These are phyloP conservation scores for Parietichytrium sp. DNA, from an alignment of 108 stramenopile species.

Conservation along the genomic window DNA sequence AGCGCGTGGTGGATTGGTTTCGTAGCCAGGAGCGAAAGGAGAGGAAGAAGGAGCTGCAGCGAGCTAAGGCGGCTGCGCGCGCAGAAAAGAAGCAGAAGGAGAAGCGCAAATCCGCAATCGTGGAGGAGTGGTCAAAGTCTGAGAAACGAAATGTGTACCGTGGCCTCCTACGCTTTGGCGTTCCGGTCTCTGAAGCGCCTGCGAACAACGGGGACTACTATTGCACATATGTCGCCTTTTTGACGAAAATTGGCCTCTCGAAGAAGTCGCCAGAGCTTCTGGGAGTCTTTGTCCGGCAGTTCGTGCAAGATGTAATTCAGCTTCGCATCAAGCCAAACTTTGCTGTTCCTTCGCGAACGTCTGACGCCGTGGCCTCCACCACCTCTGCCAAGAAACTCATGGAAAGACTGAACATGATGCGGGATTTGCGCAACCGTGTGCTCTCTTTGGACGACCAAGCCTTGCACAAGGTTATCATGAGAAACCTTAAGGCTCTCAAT, in stretches of 20 bases:
- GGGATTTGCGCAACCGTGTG: neutral
- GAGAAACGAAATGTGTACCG: neutral
- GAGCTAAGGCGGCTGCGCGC: neutral
- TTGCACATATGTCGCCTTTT: neutral
- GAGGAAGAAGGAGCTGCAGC: neutral
- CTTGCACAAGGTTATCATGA: neutral
- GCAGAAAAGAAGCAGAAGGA: neutral
- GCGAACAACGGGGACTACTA: neutral
- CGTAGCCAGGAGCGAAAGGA: neutral
- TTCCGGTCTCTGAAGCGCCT: slow-evolving; percentile 3
- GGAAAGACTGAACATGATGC: slow-evolving; percentile 3
- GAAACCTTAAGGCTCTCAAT: neutral
- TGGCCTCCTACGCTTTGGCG: neutral
- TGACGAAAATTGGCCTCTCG: neutral
- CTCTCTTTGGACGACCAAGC: neutral
- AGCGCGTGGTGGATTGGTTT: slow-evolving; percentile 33
- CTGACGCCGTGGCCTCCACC: neutral
- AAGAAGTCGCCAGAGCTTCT: neutral
- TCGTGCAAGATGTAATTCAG: slow-evolving; percentile 15
- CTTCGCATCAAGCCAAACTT: neutral
- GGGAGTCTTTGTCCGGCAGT: neutral
- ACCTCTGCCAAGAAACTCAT: neutral
- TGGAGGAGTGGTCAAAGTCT: neutral
- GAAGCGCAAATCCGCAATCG: neutral
- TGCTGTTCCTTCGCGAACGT: neutral